Evolutionary conservation across 2,329 filamentous ascomycete genomes (phyloP).

Genomic region (Botryotinia narcissicola): DNA sequence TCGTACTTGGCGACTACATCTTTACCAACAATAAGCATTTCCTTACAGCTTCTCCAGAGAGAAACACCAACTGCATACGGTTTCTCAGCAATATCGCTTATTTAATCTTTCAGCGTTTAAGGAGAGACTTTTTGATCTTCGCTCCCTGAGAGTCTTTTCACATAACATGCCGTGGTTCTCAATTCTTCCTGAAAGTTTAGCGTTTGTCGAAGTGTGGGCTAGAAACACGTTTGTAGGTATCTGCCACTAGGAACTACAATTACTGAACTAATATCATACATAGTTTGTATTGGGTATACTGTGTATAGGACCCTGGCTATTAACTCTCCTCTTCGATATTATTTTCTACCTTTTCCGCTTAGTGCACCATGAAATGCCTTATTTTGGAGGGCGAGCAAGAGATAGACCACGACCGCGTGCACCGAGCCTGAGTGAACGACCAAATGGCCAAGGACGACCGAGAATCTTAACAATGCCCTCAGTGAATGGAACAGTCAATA

Average conservation of each 20-base stretch:
- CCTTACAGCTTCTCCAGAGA: neutral
- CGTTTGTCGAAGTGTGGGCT: conserved; percentile 59
- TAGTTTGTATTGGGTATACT: conserved; percentile 60
- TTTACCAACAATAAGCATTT: neutral
- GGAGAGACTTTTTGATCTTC: no score
- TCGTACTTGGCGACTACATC: neutral
- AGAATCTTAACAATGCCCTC: conserved; percentile 32
- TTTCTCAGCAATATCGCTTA: neutral
- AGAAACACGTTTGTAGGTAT: conserved; percentile 50
- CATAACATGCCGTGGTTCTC: conserved; percentile 63
- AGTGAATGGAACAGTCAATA: neutral
- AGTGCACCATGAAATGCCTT: conserved; percentile 56
- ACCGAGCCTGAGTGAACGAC: conserved; percentile 58
- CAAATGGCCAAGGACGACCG: conserved; percentile 46
- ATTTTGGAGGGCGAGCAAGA: conserved; percentile 58
- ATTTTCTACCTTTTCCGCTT: conserved; percentile 60
- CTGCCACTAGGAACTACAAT: neutral
- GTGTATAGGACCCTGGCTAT: conserved; percentile 61
- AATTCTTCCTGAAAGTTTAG: conserved; percentile 58
- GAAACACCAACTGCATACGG: neutral
- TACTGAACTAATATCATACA: conserved; percentile 25
- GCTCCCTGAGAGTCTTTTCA: neutral
- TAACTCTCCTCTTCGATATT: conserved; percentile 62
- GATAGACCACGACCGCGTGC: conserved; percentile 59
- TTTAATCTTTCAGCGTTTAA: neutral